Base-by-base conservation (phyloP, 805 yeast species). In the Candida nonsorbophila region DNA sequence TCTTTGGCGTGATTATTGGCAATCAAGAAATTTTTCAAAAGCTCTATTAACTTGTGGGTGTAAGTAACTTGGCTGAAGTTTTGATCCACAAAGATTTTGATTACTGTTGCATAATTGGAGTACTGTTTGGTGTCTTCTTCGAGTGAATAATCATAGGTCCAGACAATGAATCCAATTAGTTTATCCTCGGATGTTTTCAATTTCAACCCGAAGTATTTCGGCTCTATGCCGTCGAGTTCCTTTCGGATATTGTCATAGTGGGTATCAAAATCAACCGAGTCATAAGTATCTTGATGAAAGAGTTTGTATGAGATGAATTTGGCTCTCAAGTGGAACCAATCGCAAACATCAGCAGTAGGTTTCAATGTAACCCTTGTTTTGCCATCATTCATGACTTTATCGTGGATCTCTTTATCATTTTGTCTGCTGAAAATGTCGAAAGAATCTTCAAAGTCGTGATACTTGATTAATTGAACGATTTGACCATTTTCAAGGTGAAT, bases 311-410 rank as follows among this genome's bases (percentile, higher is more conserved):
- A 36, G 15, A 49, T 31, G 33, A 38, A 62, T 32, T 64, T 64
- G 15, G 59, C 46, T 33, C 71, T 45, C 29, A 61, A 43, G 31
- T 64, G 71, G 37, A 61, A 62, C 71, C 71, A 64, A 44, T 64
- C 67, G 9, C 55, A 41, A 14, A 42, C 28, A 14, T 51, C 48
- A 5, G 54, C 37, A 6, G 44, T 34, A 2, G 66, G 63, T 10
- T 30, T 33, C 6, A 59, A 20, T n/a, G 59, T 21, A 5, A 62
- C 47, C 16, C 69, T 40, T 10, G 55, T 38, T 23, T 41, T 45
- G 17, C 53, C 55, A 37, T 64, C 70, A 3, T 23, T 24, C n/a
- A 25, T 32, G 3, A 47, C 56, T 21, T 43, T 39, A 2, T 32
- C 34, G 7, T 32, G 22, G 10, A 58, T 31, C 0, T 46, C 40